Conservation (phyloP, 2,329 filamentous ascomycete species). For the Sporothrix euskadiensis region DNA sequence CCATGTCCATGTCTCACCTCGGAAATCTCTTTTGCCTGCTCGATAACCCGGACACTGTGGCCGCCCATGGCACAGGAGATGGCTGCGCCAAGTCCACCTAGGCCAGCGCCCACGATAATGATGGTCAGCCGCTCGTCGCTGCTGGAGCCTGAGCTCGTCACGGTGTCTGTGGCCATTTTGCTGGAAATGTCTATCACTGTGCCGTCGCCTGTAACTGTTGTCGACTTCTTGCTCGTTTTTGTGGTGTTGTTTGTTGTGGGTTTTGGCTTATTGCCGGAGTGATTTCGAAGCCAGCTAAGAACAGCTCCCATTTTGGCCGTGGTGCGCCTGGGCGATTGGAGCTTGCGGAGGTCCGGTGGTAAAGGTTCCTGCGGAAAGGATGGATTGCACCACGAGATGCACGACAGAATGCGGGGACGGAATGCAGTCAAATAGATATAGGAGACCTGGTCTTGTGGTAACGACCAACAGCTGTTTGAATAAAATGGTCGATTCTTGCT, state of each 20-base stretch:
- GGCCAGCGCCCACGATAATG: not conserved
- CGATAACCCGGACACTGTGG: not conserved
- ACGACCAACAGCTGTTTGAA: not conserved
- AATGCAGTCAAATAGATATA: conserved; percentile 5
- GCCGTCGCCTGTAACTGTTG: not conserved
- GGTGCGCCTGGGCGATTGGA: not conserved
- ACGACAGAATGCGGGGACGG: not conserved
- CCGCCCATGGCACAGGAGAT: not conserved
- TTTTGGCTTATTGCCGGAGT: not conserved
- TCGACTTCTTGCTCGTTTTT: not conserved
- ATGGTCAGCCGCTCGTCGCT: not conserved
- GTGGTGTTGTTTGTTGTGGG: not conserved
- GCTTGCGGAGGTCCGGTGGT: not conserved
- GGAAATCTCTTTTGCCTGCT: not conserved
- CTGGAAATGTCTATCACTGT: not conserved
- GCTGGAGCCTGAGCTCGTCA: not conserved
- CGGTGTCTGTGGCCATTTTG: not conserved
- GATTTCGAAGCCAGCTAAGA: conserved; percentile 10
- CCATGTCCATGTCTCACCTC: not conserved
- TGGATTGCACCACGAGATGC: not conserved
- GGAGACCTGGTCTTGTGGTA: not conserved
- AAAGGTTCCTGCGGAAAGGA: not conserved
- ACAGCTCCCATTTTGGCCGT: not conserved
- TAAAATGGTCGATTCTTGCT: not conserved
- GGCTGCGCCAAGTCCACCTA: not conserved